Base-by-base conservation (phyloP, 345 rosid genomes). In the Linum tenue region DNA sequence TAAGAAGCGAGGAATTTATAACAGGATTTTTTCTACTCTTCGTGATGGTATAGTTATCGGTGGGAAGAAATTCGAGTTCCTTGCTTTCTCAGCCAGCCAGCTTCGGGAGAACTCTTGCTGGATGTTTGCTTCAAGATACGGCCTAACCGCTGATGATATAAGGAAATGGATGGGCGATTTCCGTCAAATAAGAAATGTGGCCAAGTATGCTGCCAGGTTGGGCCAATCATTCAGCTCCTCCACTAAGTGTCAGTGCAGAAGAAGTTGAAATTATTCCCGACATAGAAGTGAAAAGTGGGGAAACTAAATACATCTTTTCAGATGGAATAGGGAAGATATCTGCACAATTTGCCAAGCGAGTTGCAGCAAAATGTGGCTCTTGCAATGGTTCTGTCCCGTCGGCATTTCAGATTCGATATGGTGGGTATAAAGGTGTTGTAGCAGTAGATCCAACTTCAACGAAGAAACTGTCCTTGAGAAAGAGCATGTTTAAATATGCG, bases 291-390 rank as follows among this genome's bases (percentile, higher is more conserved):
- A 6, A 0, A 59, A 48, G 65, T 31, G 66, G 57, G n/a, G 68
- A 69, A 39, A 77, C 35, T 15, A 41, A 7, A n/a, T 83, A 81
- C 70, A 39, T 56, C 0, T 85, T 83, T 44, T 86, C 91, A 55
- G 88, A 86, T 72, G 88, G 91, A 60, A 86, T 86, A 39, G 91
- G 91, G 15, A 86, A 86, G 72, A 75, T 86, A 71, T 86, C 91
- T 67, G 79, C 60, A 38, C 60, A 72, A 10, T 78, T 86, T 55
- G 85, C 86, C 0, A 59, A 12, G 68, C 65, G 39, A 69, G 91
- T 83, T 64, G 88, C 88, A n/a, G 61, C 0, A 39, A 79, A 81
- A 75, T 85, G 91, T 71, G 60, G 31, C 31, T 22, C 79, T 42
- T 63, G 71, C 38, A 72, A 75, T 53, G 69, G 76, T 35, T 55